Base-by-base conservation (phyloP, 2,329 filamentous ascomycete species). In the Plectosphaerella cucumerina region DNA sequence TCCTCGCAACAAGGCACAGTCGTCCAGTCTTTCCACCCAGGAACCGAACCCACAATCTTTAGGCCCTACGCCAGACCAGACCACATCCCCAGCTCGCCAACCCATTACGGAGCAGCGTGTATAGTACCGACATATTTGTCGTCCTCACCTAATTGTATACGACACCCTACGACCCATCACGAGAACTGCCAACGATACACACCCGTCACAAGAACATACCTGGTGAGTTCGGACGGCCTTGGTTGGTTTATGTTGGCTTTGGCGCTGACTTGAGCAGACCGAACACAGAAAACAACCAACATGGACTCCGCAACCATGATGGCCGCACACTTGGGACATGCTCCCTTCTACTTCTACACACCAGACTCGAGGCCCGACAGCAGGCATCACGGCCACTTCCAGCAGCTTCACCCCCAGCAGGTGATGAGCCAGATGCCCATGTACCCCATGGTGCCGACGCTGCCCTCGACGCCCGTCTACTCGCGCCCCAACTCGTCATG, bases 321-420 rank as follows among this genome's bases (percentile, higher is more conserved):
- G 73, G 59, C 64, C 26, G 65, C 71, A 62, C 82, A 80, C 69
- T 82, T 89, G 77, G 84, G 80, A 55, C 86, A 89, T 72, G 82
- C 85, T 58, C 77, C 88, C 53, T 95, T 91, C 77, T 92, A 89
- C 80, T 94, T 92, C 78, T 96, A 93, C 76, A 86, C 84, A 63
- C 84, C 87, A 58, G 89, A 94, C 60, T 79, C 86, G 57, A 85
- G 82, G 68, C 76, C 83, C 56, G 87, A 91, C 66, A 80, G 80
- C 63, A 80, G 85, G 63, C 87, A 88, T 65, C 86, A 92, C 71
- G 84, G 84, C 50, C 85, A 89, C 71, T 92, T 90, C 75, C 70
- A 72, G 57, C 80, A 83, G 55, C 80, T 83, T 65, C 82, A 80
- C 54, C 71, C 73, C 42, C 77, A 80, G 52, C 78, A 73, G n/a